Evolutionary conservation across 2,329 filamentous ascomycete species (phyloP), one percentile per base, ranked within the genome.

Genomic region (Lachnellula cervina): DNA sequence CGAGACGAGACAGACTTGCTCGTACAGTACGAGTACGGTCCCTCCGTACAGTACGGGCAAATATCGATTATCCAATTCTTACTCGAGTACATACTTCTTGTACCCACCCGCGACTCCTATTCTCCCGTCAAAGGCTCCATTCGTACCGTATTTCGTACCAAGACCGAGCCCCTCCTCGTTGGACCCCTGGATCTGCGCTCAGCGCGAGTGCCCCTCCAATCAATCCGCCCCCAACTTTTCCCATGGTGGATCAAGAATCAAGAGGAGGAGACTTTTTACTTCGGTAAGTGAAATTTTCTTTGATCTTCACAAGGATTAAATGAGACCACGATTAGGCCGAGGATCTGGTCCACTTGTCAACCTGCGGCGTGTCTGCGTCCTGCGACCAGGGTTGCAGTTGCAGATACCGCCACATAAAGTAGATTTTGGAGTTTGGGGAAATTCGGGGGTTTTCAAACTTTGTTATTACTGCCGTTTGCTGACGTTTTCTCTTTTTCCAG

Each of bases 311-410:
- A 53, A 49, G 57, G 55, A 50, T 55, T 4, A 34, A 59, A 40
- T 54, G 47, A 57, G 55, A 55, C 59, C 57, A 59, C 32, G 53
- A 56, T 59, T 45, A 51, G 55, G 55, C 59, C 59, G 57, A 62
- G 51, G 37, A 48, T 51, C 54, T 56, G 38, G 49, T 56, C 50
- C 44, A 37, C 21, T 25, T 49, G 28, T 32, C 28, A 32, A 11
- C 9, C 8, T 32, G 7, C 28, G 7, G 28, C 28, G 49, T 17
- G 34, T 17, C 37, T 38, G 21, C 49, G 38, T 51, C 53, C 21
- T 16, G 34, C 14, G 21, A 42, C 14, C n/a, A 43, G 34, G 47
- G n/a, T 34, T 47, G 21, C 42, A 35, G 13, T 28, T 37, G 38
- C 42, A 46, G 21, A 21, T 19, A 35, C 25, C 17, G 37, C 5